phyloP scores from a whole-genome alignment of 2,329 filamentous ascomycete species.

The Pseudogymnoascus sp. region DNA sequence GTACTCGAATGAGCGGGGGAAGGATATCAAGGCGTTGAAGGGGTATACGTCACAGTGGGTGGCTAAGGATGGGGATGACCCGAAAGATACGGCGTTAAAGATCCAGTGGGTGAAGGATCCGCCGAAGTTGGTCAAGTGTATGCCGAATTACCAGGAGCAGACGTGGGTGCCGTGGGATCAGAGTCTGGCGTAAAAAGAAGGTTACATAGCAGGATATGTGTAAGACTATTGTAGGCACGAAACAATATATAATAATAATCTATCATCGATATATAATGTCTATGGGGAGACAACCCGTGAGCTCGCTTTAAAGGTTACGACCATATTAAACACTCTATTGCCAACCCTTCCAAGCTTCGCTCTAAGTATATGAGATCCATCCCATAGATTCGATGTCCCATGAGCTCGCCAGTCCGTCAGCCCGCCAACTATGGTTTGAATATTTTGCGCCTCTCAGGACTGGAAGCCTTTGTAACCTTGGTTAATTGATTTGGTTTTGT shows the following conservation, averaged over 20 bases:
- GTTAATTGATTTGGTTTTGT: not conserved
- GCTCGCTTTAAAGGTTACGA: too few species aligned
- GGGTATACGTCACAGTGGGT: constrained; percentile 37
- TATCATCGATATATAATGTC: not conserved
- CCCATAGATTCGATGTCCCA: too few species aligned
- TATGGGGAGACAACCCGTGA: not conserved
- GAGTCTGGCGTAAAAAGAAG: not conserved
- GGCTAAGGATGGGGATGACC: constrained; percentile 19
- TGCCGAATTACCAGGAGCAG: constrained; percentile 9
- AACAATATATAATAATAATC: constrained; percentile 3
- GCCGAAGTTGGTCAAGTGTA: constrained; percentile 11
- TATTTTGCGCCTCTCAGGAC: not conserved
- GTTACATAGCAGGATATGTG: not conserved
- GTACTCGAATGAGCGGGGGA: constrained; percentile 39
- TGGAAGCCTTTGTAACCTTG: not conserved
- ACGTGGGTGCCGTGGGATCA: constrained; percentile 7
- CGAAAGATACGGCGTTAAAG: not conserved
- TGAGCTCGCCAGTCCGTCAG: not conserved
- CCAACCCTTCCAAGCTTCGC: not conserved
- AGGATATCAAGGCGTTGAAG: constrained; percentile 39
- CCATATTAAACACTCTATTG: not conserved
- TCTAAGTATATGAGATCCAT: not conserved
- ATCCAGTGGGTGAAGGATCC: constrained; percentile 7
- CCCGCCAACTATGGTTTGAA: not conserved
- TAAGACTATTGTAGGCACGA: not conserved